Evolutionary conservation across 2,329 filamentous ascomycete genomes (phyloP).

Genomic region (Calonectria pseudoturangicola): DNA sequence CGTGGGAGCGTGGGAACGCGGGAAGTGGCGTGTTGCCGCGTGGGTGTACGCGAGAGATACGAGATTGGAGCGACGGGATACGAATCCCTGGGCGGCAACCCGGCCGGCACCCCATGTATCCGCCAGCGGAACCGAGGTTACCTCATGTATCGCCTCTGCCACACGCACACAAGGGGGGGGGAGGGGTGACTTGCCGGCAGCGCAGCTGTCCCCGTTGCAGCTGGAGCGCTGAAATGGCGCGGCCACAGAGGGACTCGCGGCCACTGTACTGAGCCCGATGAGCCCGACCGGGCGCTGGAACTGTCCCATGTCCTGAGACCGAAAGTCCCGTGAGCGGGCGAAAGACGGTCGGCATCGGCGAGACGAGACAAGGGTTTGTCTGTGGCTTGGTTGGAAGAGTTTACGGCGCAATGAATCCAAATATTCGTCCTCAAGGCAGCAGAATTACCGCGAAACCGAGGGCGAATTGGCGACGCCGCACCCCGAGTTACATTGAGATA

Average conservation of each 20-base stretch:
- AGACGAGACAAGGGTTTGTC: conserved; percentile 30
- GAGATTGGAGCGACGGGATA: conserved; percentile 45
- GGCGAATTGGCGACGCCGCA: conserved; percentile 23
- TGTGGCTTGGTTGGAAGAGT: conserved; percentile 19
- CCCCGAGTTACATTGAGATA: conserved; percentile 24
- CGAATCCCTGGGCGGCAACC: conserved; percentile 39
- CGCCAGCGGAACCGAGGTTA: conserved; percentile 44
- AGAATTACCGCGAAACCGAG: conserved; percentile 24
- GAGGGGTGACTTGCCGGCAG: conserved; percentile 30
- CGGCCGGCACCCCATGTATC: conserved; percentile 42
- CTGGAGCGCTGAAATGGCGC: conserved; percentile 35
- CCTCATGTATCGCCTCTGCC: conserved; percentile 44
- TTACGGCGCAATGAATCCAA: conserved; percentile 13
- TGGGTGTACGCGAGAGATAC: conserved; percentile 50
- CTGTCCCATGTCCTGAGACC: conserved; percentile 15
- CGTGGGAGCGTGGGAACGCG: conserved; percentile 38
- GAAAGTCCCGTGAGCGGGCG: not conserved
- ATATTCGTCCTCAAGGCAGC: conserved; percentile 12
- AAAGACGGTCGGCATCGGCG: conserved; percentile 34
- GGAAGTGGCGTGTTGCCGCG: conserved; percentile 48
- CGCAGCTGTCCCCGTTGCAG: conserved; percentile 33
- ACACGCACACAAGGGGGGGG: conserved; percentile 30
- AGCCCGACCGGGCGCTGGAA: conserved; percentile 22
- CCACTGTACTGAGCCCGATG: conserved; percentile 38
- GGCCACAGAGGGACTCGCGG: conserved; percentile 39